Conservation (phyloP, 2,329 filamentous ascomycete genomes). For the Cladosporium austrohemisphaericum region DNA sequence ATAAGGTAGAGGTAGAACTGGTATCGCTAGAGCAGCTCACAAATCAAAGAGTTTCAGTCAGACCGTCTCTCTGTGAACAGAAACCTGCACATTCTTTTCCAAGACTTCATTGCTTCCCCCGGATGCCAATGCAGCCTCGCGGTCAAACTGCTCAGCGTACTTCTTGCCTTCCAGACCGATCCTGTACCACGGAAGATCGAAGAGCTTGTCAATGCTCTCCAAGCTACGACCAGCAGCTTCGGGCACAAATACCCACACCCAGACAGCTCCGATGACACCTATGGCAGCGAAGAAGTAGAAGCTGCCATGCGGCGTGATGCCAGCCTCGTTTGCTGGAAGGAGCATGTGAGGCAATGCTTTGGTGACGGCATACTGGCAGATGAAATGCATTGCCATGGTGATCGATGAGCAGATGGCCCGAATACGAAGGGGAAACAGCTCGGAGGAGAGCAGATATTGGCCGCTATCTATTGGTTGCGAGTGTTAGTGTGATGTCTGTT, state of each 20-base stretch:
- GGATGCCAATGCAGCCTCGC: no score
- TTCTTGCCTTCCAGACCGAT: slow-evolving; percentile 51
- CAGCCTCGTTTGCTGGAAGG: slow-evolving; percentile 41
- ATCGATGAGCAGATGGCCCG: slow-evolving; percentile 65
- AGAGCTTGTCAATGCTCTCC: slow-evolving; percentile 69
- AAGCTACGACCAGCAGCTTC: slow-evolving; percentile 63
- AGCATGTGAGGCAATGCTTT: slow-evolving; percentile 71
- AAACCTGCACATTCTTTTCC: no score
- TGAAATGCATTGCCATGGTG: slow-evolving; percentile 71
- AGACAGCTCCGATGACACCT: slow-evolving; percentile 61
- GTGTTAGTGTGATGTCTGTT: no score
- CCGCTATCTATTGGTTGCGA: no score
- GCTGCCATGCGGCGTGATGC: slow-evolving; percentile 56
- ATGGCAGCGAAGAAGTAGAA: slow-evolving; percentile 72
- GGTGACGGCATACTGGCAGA: slow-evolving; percentile 71
- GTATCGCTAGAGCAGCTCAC: no score
- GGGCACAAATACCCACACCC: slow-evolving; percentile 70
- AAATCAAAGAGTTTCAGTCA: no score
- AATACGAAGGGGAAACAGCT: slow-evolving; percentile 69
- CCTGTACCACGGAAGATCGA: slow-evolving; percentile 68
- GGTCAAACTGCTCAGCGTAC: slow-evolving; percentile 17
- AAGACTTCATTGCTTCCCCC: no score
- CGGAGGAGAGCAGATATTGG: slow-evolving; percentile 70
- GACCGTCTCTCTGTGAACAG: no score
- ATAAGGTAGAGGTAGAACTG: no score